phyloP scores from a whole-genome alignment of 768 basidiomycete species.

The Fomitopsis pulvina region DNA sequence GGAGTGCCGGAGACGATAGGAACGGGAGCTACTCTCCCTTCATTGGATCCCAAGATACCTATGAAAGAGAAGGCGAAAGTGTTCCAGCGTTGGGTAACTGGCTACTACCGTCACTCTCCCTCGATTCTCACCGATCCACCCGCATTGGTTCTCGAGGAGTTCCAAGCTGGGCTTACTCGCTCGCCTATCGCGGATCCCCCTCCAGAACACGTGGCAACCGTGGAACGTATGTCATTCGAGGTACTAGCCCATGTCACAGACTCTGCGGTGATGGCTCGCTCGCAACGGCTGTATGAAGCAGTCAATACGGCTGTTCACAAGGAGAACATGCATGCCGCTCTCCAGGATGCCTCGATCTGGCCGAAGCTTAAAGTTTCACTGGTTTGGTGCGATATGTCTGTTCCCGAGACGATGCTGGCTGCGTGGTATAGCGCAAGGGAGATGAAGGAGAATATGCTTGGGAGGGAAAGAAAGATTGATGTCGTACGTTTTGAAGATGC shows the following conservation, averaged over 20 bases:
- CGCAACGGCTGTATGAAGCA: neutral
- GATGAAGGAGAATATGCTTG: neutral
- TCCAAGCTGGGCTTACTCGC: neutral
- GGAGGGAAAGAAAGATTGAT: neutral
- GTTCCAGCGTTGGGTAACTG: neutral
- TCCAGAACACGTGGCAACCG: neutral
- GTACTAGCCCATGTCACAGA: neutral
- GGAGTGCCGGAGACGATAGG: no score
- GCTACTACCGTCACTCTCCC: neutral
- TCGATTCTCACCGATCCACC: neutral
- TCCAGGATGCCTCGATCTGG: slow-evolving; percentile 9
- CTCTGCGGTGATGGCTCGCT: neutral
- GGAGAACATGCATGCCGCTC: neutral
- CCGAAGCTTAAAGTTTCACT: slow-evolving; percentile 3
- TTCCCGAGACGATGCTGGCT: neutral
- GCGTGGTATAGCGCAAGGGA: neutral
- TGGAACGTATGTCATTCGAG: neutral
- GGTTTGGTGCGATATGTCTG: slow-evolving; percentile 9
- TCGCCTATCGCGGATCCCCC: slow-evolving; percentile 2
- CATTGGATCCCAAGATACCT: neutral
- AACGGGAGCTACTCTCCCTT: no score
- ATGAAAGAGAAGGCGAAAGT: neutral
- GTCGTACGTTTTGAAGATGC: neutral
- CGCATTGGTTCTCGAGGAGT: neutral
- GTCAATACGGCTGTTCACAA: neutral